These are phyloP conservation scores for Suaeda aralocaspica DNA, from an alignment of 148 eudicot genomes.

Conservation along the genomic window DNA sequence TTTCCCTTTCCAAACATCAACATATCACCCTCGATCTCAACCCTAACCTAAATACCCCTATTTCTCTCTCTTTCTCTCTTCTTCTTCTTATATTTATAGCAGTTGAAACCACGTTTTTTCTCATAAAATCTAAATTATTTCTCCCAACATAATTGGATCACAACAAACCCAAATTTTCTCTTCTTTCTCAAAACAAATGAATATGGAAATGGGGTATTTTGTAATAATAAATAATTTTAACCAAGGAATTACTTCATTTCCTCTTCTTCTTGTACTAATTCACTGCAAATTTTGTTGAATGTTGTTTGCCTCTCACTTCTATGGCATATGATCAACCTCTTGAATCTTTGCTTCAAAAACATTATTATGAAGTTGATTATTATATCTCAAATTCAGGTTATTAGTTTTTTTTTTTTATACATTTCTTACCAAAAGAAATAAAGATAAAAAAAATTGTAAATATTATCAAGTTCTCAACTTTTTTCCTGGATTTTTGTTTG, in stretches of 20 bases:
- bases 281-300: background rate
- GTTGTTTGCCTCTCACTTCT: background rate
- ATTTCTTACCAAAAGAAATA: no score
- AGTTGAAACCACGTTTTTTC: background rate
- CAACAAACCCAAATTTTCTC: no score
- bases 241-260: background rate
- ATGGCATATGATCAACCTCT: background rate
- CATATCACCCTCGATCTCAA: background rate
- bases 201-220: background rate
- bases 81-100: background rate
- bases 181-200: background rate
- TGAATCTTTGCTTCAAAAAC: slow-evolving; percentile 4
- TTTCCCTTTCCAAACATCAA: background rate
- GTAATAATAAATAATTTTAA: background rate
- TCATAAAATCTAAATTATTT: no score
- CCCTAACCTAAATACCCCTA: background rate
- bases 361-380: slow-evolving; percentile 5
- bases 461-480: no score
- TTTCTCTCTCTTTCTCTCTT: no score
- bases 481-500: no score
- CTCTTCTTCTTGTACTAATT: background rate
- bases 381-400: slow-evolving; percentile 16
- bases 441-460: no score
- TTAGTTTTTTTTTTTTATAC: no score
- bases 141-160: no score